Evolutionary conservation across 805 yeast genomes (phyloP).

Genomic region (Debaryomyces hansenii): DNA sequence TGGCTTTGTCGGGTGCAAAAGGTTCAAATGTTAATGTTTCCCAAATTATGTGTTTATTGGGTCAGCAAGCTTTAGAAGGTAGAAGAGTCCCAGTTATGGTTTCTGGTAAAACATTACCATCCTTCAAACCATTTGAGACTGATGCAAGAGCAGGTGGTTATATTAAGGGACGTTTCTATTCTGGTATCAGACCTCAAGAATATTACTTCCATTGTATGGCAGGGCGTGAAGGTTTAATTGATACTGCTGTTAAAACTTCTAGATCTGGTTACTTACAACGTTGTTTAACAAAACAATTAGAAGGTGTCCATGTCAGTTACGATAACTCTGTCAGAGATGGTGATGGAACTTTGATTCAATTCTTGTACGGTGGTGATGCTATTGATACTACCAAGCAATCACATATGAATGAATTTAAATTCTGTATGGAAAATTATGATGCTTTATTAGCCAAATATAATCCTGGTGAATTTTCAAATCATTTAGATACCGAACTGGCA

Average conservation of each 20-base stretch:
- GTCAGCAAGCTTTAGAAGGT: conserved; percentile 99
- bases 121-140: conserved; percentile 95
- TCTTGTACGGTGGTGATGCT: conserved; percentile 97
- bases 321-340: conserved; percentile 95
- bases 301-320: conserved; percentile 92
- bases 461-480: conserved; percentile 69
- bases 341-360: conserved; percentile 91
- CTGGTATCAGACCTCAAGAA: conserved; percentile 97
- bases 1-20: conserved; percentile 99
- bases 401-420: conserved; percentile 88
- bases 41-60: conserved; percentile 98
- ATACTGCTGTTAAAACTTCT: conserved; percentile 98
- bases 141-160: conserved; percentile 99
- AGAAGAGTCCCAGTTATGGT: conserved; percentile 99
- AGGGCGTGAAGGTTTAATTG: conserved; percentile 99
- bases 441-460: conserved; percentile 83
- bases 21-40: conserved; percentile 98
- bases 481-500: conserved; percentile 84
- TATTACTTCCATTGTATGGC: conserved; percentile 99
- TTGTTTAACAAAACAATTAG: conserved; percentile 96
- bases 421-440: conserved; percentile 89
- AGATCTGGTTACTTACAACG: conserved; percentile 98
- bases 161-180: conserved; percentile 93
- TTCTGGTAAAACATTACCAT: conserved; percentile 94
- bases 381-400: conserved; percentile 93